phyloP scores from a whole-genome alignment of 208 protist genomes.

The Acanthamoeba triangularis region DNA sequence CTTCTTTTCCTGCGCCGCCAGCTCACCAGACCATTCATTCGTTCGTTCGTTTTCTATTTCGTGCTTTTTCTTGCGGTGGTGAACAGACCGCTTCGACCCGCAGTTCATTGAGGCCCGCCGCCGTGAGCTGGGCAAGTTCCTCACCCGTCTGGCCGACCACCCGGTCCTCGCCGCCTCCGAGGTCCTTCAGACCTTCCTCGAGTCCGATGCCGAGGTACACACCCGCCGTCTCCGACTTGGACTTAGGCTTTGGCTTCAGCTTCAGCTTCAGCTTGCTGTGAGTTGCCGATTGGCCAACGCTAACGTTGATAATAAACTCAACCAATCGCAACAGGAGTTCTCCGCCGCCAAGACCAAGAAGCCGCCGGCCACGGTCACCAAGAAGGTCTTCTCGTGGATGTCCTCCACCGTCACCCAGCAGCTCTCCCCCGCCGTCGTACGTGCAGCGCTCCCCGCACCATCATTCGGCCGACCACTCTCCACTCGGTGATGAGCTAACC shows the following conservation, averaged over 20 bases:
- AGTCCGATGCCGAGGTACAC: slow-evolving; percentile 43
- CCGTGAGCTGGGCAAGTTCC: slow-evolving; percentile 70
- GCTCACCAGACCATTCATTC: too few relatives aligned
- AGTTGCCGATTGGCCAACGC: too few relatives aligned
- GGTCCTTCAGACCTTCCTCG: slow-evolving; percentile 64
- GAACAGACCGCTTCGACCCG: slow-evolving; percentile 67
- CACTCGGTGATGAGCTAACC: too few relatives aligned
- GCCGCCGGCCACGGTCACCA: slow-evolving; percentile 20
- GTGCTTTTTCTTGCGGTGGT: neutral
- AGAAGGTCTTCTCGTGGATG: slow-evolving; percentile 74
- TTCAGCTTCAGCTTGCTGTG: neutral
- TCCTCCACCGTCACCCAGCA: slow-evolving; percentile 53
- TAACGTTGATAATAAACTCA: neutral
- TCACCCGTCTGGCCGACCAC: slow-evolving; percentile 48
- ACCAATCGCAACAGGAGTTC: slow-evolving; percentile 6
- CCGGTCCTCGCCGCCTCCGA: slow-evolving; percentile 39
- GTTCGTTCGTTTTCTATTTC: neutral
- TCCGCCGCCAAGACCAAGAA: slow-evolving; percentile 66
- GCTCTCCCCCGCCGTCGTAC: slow-evolving; percentile 42
- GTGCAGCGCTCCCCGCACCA: neutral
- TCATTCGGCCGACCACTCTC: too few relatives aligned
- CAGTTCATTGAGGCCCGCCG: slow-evolving; percentile 57
- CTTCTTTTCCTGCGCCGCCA: too few relatives aligned
- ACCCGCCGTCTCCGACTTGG: neutral
- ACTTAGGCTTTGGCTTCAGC: neutral